Evolutionary conservation across 345 rosid species (phyloP).

Genomic region (Ailanthus altissimus): DNA sequence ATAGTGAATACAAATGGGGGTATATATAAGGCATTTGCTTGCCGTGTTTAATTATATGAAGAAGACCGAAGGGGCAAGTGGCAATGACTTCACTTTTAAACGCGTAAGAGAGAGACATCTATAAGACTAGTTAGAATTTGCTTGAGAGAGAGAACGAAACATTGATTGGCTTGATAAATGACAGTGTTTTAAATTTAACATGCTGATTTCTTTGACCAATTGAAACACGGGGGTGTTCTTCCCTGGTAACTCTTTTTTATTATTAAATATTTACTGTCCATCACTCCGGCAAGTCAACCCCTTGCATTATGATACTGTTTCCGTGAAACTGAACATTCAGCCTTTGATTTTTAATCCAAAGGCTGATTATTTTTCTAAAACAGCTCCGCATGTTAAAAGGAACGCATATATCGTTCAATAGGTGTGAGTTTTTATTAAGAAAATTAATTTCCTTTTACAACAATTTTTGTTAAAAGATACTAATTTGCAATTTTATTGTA

Average conservation of each 20-base stretch:
- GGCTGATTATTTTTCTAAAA: neutral
- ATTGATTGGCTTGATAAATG: neutral
- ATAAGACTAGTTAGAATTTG: too few species aligned
- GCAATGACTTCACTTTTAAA: conserved; percentile 23
- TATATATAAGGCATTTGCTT: neutral
- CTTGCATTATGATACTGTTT: neutral
- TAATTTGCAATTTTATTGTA: too few species aligned
- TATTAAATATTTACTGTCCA: neutral
- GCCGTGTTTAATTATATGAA: neutral
- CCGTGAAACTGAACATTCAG: neutral
- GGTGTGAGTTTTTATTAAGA: too few species aligned
- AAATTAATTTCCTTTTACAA: too few species aligned
- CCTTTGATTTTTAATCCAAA: neutral
- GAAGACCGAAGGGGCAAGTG: neutral
- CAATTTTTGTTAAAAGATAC: too few species aligned
- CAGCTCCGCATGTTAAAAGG: too few species aligned
- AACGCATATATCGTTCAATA: too few species aligned
- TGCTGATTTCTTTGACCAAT: neutral
- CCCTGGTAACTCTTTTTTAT: neutral
- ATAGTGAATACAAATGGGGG: neutral
- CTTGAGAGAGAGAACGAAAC: neutral
- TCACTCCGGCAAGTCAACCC: neutral
- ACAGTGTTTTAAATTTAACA: neutral
- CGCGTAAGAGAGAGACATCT: conserved; percentile 4
- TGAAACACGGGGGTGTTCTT: neutral